Percentiles rank a stretch among this genome's conserved stretches.
Evolutionary conservation across 2,329 filamentous ascomycete genomes (phyloP).

Genomic region (Curvularia hawaiiensis): DNA sequence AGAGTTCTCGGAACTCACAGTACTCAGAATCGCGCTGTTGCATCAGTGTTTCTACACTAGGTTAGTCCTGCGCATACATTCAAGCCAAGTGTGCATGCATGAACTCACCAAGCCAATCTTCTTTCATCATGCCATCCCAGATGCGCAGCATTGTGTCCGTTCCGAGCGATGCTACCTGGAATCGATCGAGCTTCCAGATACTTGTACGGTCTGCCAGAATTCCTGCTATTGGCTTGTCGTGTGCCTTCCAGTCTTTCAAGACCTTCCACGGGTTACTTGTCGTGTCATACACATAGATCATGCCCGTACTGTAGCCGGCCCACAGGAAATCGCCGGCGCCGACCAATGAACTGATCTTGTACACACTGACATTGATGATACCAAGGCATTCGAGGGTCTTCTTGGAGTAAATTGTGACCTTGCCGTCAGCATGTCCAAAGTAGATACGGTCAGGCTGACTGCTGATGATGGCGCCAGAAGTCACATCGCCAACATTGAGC

Average conservation of each 20-base stretch:
- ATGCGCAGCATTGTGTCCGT: slow-evolving; percentile 81
- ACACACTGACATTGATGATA: slow-evolving; percentile 84
- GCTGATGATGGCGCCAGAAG: slow-evolving; percentile 76
- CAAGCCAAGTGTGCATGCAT: not conserved
- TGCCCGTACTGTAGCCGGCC: slow-evolving; percentile 94
- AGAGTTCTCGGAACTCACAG: slow-evolving; percentile 83
- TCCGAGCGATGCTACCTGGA: slow-evolving; percentile 86
- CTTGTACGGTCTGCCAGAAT: slow-evolving; percentile 80
- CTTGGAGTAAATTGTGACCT: slow-evolving; percentile 89
- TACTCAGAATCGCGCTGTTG: slow-evolving; percentile 80
- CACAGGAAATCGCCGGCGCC: slow-evolving; percentile 84
- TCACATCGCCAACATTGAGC: slow-evolving; percentile 82
- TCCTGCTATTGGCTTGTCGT: slow-evolving; percentile 79
- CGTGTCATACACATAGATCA: slow-evolving; percentile 91
- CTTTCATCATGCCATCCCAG: slow-evolving; percentile 92
- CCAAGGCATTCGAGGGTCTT: slow-evolving; percentile 77
- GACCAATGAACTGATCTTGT: slow-evolving; percentile 89
- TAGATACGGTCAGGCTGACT: slow-evolving; percentile 80
- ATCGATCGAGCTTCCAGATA: slow-evolving; percentile 81
- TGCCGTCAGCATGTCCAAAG: slow-evolving; percentile 91
- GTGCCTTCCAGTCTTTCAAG: slow-evolving; percentile 93
- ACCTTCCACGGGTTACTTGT: slow-evolving; percentile 81
- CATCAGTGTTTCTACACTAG: slow-evolving; percentile 73
- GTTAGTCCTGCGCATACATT: slow-evolving; percentile 25
- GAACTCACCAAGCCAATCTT: slow-evolving; percentile 80